Evolutionary conservation across 805 yeast species (phyloP).

Genomic region (Candida saitoana): DNA sequence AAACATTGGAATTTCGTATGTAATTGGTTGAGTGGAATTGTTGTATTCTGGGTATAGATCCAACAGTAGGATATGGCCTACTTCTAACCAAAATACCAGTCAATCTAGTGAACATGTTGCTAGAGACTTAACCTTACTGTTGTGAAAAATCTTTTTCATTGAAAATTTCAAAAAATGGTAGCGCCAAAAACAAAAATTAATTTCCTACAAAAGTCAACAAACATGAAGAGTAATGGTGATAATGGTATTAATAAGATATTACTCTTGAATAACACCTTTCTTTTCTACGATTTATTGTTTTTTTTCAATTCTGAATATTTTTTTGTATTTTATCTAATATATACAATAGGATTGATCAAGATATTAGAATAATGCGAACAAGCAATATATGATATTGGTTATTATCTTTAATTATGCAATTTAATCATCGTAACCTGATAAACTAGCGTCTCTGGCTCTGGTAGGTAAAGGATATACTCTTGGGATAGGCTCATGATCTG

Average conservation of each 20-base stretch:
- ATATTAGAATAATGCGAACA: background rate
- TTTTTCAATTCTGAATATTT: background rate
- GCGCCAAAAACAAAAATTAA: too few relatives aligned
- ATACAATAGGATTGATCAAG: background rate
- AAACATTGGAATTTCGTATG: conserved; percentile 16
- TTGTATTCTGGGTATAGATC: conserved; percentile 6
- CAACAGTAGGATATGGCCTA: conserved; percentile 3
- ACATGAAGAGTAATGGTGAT: too few relatives aligned
- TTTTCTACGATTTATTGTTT: background rate
- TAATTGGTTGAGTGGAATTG: conserved; percentile 11
- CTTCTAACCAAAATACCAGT: conserved; percentile 5
- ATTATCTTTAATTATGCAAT: background rate
- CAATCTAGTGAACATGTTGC: conserved; percentile 6
- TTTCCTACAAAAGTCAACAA: too few relatives aligned
- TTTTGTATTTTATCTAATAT: background rate
- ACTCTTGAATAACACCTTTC: too few relatives aligned
- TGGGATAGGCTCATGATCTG: conserved; percentile 66
- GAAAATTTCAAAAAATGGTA: background rate
- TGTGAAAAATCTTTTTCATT: background rate
- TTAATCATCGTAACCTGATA: conserved; percentile 54
- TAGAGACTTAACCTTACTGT: background rate
- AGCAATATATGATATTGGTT: too few relatives aligned
- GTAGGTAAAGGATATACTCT: conserved; percentile 53
- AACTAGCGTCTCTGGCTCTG: conserved; percentile 46
- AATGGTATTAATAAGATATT: too few relatives aligned